Percentiles rank a stretch among this genome's conserved stretches.
phyloP scores from a whole-genome alignment of 1,284 basidiomycete species.

The Leccinum fallax region DNA sequence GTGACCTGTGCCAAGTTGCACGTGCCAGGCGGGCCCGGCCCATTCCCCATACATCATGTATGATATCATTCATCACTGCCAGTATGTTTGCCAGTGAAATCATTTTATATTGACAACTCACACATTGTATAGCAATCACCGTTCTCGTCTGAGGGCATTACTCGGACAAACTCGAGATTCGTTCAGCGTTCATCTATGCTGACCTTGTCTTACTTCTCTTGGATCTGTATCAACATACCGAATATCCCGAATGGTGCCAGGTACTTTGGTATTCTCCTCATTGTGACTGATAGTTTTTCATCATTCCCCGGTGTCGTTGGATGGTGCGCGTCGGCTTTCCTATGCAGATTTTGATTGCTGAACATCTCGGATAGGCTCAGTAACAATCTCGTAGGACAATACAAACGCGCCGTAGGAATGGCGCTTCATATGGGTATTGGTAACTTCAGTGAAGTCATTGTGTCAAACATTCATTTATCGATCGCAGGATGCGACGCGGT shows the following conservation, averaged over 20 bases:
- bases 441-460: slow-evolving; percentile 37
- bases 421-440: slow-evolving; percentile 47
- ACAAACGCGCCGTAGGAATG: slow-evolving; percentile 51
- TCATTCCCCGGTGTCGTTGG: slow-evolving; percentile 64
- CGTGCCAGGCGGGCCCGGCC: too few species aligned
- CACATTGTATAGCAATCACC: slow-evolving; percentile 45
- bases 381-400: slow-evolving; percentile 50
- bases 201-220: slow-evolving; percentile 56
- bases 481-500: slow-evolving; percentile 56
- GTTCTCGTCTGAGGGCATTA: slow-evolving; percentile 55
- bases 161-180: slow-evolving; percentile 59
- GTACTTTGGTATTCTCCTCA: slow-evolving; percentile 69
- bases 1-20: too few species aligned
- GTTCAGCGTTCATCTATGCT: slow-evolving; percentile 60
- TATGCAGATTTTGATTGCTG: not conserved
- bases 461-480: slow-evolving; percentile 61
- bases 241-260: slow-evolving; percentile 45
- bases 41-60: too few species aligned
- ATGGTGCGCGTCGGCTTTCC: slow-evolving; percentile 47
- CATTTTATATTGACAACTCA: too few species aligned
- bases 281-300: slow-evolving; percentile 56
- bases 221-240: slow-evolving; percentile 66
- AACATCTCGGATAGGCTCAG: slow-evolving; percentile 37
- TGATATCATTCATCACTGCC: too few species aligned
- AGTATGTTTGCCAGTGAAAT: slow-evolving; percentile 19